Evolutionary conservation across 1,139 yeast genomes (phyloP).

Genomic region (Protomyces macrosporus): DNA sequence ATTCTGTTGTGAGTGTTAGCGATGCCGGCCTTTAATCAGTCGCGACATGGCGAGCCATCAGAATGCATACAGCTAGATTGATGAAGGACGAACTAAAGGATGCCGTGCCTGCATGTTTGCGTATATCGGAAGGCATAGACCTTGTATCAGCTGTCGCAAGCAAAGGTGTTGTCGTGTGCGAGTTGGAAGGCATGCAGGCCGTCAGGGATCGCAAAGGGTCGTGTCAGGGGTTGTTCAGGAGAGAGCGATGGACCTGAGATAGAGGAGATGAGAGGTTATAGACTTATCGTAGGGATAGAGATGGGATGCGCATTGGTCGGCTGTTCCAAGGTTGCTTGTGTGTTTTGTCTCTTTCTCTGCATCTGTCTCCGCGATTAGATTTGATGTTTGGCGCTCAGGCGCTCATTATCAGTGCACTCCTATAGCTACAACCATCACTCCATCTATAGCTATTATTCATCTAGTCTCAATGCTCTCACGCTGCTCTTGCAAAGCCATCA

Average conservation of each 20-base stretch:
- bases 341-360: no score
- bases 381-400: no score
- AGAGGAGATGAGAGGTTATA: no score
- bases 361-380: no score
- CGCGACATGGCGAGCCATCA: constrained; percentile 37
- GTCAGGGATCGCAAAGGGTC: not conserved
- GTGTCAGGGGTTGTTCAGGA: not conserved
- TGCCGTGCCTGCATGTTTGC: constrained; percentile 17
- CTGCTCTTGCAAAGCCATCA: not conserved
- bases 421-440: no score
- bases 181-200: not conserved
- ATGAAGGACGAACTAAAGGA: constrained; percentile 20
- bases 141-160: not conserved
- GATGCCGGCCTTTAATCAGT: constrained; percentile 23
- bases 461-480: not conserved
- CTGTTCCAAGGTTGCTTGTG: no score
- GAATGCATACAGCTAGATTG: constrained; percentile 22
- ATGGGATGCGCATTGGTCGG: no score
- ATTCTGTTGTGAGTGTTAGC: constrained; percentile 35
- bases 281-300: no score
- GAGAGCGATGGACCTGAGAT: not conserved
- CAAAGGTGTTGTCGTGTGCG: not conserved
- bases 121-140: not conserved
- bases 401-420: no score
- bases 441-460: no score